Conservation (phyloP, 2,329 filamentous ascomycete genomes). For the Lecanicillium sp. region DNA sequence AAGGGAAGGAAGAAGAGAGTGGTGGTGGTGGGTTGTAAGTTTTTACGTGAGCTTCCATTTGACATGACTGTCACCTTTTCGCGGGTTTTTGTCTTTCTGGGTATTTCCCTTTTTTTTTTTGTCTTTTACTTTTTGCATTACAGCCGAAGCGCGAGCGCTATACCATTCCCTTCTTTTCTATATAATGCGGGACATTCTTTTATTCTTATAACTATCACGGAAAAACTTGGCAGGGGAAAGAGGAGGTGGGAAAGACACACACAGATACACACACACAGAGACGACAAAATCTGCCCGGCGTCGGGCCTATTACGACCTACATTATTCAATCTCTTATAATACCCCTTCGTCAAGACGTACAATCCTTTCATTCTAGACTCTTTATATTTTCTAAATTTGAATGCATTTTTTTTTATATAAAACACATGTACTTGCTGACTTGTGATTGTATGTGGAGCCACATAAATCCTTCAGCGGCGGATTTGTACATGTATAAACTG, state of each 20-base stretch:
- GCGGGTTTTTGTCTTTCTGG: background rate
- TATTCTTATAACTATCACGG: background rate
- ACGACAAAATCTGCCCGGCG: no score
- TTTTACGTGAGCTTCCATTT: background rate
- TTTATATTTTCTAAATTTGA: background rate
- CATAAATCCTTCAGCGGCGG: no score
- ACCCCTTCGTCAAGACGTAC: background rate
- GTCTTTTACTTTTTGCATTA: background rate
- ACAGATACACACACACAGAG: no score
- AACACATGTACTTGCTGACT: no score
- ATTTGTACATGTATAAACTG: background rate
- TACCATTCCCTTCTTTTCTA: background rate
- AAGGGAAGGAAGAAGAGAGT: no score
- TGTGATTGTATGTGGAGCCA: no score
- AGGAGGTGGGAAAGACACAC: no score
- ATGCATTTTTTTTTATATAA: background rate
- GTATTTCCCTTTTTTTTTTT: background rate
- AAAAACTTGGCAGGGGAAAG: no score
- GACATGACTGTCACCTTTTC: no score
- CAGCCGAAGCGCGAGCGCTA: background rate
- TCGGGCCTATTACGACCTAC: slow-evolving; percentile 9
- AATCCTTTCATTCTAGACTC: background rate
- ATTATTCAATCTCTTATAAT: slow-evolving; percentile 11
- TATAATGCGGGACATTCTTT: slow-evolving; percentile 1
- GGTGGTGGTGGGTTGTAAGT: background rate